phyloP scores from a whole-genome alignment of 768 basidiomycete species.

The Mycena chlorophos region DNA sequence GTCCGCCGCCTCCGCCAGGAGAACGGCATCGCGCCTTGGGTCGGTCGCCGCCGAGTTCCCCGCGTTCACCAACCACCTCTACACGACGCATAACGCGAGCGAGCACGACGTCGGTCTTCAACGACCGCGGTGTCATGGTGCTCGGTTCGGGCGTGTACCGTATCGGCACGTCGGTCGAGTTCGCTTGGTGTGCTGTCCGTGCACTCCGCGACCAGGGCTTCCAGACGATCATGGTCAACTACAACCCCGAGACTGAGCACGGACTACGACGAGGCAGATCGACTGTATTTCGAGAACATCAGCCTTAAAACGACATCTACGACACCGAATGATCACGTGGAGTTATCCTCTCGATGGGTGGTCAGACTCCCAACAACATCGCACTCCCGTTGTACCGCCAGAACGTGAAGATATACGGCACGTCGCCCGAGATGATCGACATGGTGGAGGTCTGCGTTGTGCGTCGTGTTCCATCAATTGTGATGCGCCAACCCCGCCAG shows the following conservation, averaged over 20 bases:
- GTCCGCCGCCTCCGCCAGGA: conserved; percentile 85
- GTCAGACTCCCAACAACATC: too few species aligned
- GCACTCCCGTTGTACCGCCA: too few species aligned
- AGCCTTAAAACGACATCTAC: conserved; percentile 97
- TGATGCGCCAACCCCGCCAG: too few species aligned
- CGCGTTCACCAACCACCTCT: conserved; percentile 97
- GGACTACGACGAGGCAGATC: conserved; percentile 98
- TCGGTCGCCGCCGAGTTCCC: conserved; percentile 99
- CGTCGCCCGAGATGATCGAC: too few species aligned
- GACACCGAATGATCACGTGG: conserved; percentile 87
- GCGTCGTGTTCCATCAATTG: too few species aligned
- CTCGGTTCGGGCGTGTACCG: too few species aligned
- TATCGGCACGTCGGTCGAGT: conserved; percentile 99
- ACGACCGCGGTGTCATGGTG: conserved; percentile 94
- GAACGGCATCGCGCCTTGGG: conserved; percentile 95
- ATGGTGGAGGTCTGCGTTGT: too few species aligned
- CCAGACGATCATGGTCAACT: conserved; percentile 98
- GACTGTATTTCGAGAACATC: conserved; percentile 99
- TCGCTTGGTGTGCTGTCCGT: conserved; percentile 98
- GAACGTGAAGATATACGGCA: too few species aligned
- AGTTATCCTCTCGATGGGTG: conserved; percentile 96
- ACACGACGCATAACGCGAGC: conserved; percentile 95
- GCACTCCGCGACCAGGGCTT: conserved; percentile 93
- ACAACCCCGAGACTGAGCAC: conserved; percentile 99
- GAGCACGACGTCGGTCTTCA: conserved; percentile 89